phyloP scores from a whole-genome alignment of 1,139 yeast species.

The Hemisphaericaspora xylanilytica region DNA sequence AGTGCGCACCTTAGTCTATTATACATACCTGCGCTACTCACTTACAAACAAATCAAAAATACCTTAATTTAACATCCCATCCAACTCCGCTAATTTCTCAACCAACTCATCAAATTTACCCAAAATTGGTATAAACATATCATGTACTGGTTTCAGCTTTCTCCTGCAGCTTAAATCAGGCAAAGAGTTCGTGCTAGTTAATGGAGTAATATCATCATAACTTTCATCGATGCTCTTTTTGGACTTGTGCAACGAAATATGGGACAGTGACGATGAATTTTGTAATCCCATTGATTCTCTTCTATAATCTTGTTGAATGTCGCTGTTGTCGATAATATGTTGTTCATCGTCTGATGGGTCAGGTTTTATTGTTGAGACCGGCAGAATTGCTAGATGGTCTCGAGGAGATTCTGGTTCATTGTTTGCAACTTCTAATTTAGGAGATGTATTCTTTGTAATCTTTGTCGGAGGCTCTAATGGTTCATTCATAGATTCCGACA shows the following conservation, averaged over 20 bases:
- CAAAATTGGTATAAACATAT: conserved; percentile 45
- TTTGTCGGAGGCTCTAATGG: not conserved
- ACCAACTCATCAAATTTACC: conserved; percentile 48
- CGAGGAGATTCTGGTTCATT: not conserved
- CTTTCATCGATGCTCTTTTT: conserved; percentile 9
- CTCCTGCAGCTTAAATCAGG: conserved; percentile 21
- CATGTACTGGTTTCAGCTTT: conserved; percentile 40
- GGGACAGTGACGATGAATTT: conserved; percentile 3
- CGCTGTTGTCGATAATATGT: not conserved
- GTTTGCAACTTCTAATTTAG: not conserved
- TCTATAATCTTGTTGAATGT: not conserved
- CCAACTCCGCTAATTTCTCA: conserved; percentile 44
- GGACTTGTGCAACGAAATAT: conserved; percentile 3
- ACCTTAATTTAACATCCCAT: conserved; percentile 21
- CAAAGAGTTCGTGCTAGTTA: conserved; percentile 39
- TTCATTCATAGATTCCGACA: not conserved
- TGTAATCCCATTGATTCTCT: not conserved
- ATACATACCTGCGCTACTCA: not conserved
- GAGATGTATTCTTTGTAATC: conserved; percentile 10
- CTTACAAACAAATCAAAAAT: no score
- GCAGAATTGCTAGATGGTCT: not conserved
- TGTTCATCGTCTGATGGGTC: not conserved
- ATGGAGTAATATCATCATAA: conserved; percentile 29
- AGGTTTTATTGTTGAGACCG: not conserved
- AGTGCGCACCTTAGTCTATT: no score